Evolutionary conservation across 306 rosid genomes (phyloP).

Genomic region (Trifolium pratense): DNA sequence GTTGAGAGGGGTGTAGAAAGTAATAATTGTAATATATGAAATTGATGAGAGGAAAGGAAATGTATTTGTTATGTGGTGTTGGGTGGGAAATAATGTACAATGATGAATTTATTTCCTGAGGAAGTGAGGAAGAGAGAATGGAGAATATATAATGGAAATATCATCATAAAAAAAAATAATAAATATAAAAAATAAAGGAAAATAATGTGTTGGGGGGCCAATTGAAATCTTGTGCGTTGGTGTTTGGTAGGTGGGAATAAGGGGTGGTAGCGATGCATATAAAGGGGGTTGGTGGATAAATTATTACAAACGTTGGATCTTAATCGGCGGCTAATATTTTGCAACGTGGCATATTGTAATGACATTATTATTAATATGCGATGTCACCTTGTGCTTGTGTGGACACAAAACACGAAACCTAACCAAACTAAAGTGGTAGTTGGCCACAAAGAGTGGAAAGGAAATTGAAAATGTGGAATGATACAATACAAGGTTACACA

Average conservation of each 20-base stretch:
- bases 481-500: background rate
- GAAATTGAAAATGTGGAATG: background rate
- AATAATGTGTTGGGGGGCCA: background rate
- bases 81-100: background rate
- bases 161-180: background rate
- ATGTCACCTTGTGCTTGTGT: conserved; percentile 7
- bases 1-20: background rate
- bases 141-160: conserved; percentile 39
- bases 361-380: background rate
- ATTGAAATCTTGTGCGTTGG: conserved; percentile 19
- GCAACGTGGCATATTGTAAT: conserved; percentile 44
- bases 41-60: conserved; percentile 30
- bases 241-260: conserved; percentile 65
- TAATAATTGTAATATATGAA: background rate
- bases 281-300: conserved; percentile 57
- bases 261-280: conserved; percentile 53
- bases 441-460: conserved; percentile 7
- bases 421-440: conserved; percentile 8
- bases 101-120: conserved; percentile 36
- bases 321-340: conserved; percentile 32
- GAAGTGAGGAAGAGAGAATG: conserved; percentile 23
- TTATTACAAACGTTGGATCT: conserved; percentile 42
- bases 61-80: background rate
- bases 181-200: too few relatives aligned
- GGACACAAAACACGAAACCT: conserved; percentile 17